phyloP scores from a whole-genome alignment of 208 protist species.

The Acanthamoeba quina region DNA sequence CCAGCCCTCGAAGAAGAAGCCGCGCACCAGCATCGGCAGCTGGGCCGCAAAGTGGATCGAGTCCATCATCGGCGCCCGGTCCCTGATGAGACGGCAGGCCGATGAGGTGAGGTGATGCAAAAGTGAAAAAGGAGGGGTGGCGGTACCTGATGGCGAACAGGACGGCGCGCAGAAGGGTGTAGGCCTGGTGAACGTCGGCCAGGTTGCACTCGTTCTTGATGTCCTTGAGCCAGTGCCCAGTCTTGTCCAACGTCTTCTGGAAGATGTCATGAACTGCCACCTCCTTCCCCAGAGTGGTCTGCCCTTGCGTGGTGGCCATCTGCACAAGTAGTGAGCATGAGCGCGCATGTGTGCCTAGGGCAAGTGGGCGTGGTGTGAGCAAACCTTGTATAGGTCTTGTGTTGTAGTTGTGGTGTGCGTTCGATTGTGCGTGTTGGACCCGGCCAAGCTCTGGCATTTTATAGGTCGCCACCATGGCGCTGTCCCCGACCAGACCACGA shows the following conservation, averaged over 20 bases:
- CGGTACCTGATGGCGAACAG: slow-evolving; percentile 22
- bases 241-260: slow-evolving; percentile 55
- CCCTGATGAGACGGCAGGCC: too few species aligned
- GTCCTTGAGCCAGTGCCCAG: slow-evolving; percentile 55
- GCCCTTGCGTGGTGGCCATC: neutral
- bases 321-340: neutral
- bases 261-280: slow-evolving; percentile 31
- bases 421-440: neutral
- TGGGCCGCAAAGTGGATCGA: slow-evolving; percentile 28
- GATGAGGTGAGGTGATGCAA: too few species aligned
- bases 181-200: slow-evolving; percentile 48
- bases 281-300: neutral
- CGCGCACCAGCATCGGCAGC: slow-evolving; percentile 59
- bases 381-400: too few species aligned
- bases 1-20: slow-evolving; percentile 64
- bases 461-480: neutral
- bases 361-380: too few species aligned
- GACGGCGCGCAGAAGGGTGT: slow-evolving; percentile 34
- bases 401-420: neutral
- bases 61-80: slow-evolving; percentile 29
- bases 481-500: neutral
- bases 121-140: too few species aligned
- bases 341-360: neutral
- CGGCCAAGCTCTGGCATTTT: neutral
- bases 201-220: slow-evolving; percentile 50